Conservation (phyloP, 202 grass and related monocot genomes). For the Zoysia matrella region DNA sequence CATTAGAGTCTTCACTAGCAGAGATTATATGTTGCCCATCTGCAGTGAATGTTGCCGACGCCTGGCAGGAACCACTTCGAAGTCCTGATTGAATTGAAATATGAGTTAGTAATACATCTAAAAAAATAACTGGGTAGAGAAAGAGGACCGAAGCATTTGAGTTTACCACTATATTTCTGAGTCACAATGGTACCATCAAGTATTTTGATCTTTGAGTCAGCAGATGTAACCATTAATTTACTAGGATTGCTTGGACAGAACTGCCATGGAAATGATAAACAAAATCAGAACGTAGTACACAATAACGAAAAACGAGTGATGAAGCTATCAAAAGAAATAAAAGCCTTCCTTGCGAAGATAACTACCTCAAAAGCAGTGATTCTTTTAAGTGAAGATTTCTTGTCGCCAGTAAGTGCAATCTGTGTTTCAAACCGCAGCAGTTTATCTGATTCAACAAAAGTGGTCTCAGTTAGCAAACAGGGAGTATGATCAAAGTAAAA, state of each 20-base stretch:
- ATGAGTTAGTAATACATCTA: slow-evolving; percentile 29
- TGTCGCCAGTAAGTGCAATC: slow-evolving; percentile 59
- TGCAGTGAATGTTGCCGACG: slow-evolving; percentile 74
- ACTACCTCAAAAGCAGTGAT: slow-evolving; percentile 84
- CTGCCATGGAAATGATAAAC: slow-evolving; percentile 48
- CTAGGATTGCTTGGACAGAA: slow-evolving; percentile 76
- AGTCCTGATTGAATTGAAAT: slow-evolving; percentile 57
- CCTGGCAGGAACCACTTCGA: slow-evolving; percentile 62
- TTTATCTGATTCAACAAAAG: slow-evolving; percentile 54
- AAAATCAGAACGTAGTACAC: slow-evolving; percentile 29
- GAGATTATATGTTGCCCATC: slow-evolving; percentile 85
- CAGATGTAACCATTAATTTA: slow-evolving; percentile 90
- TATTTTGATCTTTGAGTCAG: slow-evolving; percentile 87
- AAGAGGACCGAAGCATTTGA: slow-evolving; percentile 25
- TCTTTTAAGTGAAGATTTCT: slow-evolving; percentile 75
- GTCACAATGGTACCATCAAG: slow-evolving; percentile 72
- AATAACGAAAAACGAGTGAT: slow-evolving; percentile 6
- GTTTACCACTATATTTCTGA: slow-evolving; percentile 87
- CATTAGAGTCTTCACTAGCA: slow-evolving; percentile 77
- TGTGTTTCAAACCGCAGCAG: slow-evolving; percentile 67
- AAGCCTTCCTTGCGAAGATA: slow-evolving; percentile 21
- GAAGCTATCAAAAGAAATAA: not conserved
- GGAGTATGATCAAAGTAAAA: slow-evolving; percentile 6
- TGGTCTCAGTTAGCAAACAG: slow-evolving; percentile 20
- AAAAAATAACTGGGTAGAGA: not conserved